Evolutionary conservation across 164 flowering plant genomes (phyloP).

Genomic region (Tetracentron sinense): DNA sequence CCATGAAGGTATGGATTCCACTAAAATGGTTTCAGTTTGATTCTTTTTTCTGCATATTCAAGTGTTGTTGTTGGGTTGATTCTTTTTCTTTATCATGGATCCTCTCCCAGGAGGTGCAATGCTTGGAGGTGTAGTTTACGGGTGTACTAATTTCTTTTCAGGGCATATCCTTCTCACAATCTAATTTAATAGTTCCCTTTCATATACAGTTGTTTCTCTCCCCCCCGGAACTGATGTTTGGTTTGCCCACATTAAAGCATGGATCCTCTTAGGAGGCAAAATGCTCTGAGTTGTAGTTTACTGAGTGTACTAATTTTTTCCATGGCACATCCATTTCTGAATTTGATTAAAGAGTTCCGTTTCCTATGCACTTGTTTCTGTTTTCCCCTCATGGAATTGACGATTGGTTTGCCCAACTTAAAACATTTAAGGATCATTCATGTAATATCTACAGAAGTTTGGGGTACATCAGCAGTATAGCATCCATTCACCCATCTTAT

Average conservation of each 20-base stretch:
- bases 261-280: no score
- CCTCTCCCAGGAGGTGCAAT: conserved; percentile 18
- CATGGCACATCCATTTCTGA: no score
- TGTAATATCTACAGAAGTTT: no score
- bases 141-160: conserved; percentile 7
- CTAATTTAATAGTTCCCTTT: conserved; percentile 11
- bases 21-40: conserved; percentile 13
- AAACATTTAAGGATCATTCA: no score
- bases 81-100: conserved; percentile 16
- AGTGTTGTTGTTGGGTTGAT: conserved; percentile 18
- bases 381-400: no score
- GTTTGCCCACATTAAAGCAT: background rate
- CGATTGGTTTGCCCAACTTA: no score
- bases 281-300: no score
- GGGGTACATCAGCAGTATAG: background rate
- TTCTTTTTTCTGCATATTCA: conserved; percentile 15
- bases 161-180: conserved; percentile 9
- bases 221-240: background rate
- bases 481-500: background rate
- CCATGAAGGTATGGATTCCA: conserved; percentile 26
- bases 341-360: no score
- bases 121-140: conserved; percentile 18
- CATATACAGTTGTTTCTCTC: background rate
- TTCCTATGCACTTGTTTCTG: no score
- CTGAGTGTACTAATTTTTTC: no score